A percentile compares a stretch with the other conserved stretches of the same genome.
Conservation (phyloP, 768 basidiomycete genomes). For the Collybia sp. region DNA sequence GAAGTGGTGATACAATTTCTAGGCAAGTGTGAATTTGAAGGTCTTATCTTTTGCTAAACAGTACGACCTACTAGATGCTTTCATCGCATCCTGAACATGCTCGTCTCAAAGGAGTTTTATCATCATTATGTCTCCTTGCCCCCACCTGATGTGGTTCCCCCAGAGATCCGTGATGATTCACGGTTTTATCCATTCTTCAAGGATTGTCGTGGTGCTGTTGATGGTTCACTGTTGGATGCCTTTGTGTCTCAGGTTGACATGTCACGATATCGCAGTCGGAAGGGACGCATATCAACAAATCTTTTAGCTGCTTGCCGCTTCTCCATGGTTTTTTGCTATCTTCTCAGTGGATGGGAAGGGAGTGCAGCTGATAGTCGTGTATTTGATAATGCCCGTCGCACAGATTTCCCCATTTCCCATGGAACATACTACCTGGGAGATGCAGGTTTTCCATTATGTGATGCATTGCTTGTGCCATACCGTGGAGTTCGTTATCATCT, state of each 20-base stretch:
- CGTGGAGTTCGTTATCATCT: constrained; percentile 18
- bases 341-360: constrained; percentile 30
- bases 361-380: constrained; percentile 23
- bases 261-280: constrained; percentile 18
- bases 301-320: constrained; percentile 24
- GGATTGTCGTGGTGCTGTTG: constrained; percentile 18
- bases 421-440: constrained; percentile 17
- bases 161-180: constrained; percentile 13
- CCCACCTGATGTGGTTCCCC: constrained; percentile 12
- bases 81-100: constrained; percentile 10
- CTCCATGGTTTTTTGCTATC: constrained; percentile 21
- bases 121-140: constrained; percentile 14
- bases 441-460: constrained; percentile 17
- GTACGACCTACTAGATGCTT: constrained; percentile 13
- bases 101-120: constrained; percentile 16
- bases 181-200: constrained; percentile 23
- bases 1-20: constrained; percentile 32
- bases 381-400: constrained; percentile 15
- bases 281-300: constrained; percentile 26
- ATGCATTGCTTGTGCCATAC: constrained; percentile 22
- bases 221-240: constrained; percentile 20
- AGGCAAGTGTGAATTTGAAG: constrained; percentile 16
- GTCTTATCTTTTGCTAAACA: not conserved
- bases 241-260: constrained; percentile 11
- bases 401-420: constrained; percentile 11